Evolutionary conservation across 306 rosid genomes (phyloP).

Genomic region (Castanea mollissima): DNA sequence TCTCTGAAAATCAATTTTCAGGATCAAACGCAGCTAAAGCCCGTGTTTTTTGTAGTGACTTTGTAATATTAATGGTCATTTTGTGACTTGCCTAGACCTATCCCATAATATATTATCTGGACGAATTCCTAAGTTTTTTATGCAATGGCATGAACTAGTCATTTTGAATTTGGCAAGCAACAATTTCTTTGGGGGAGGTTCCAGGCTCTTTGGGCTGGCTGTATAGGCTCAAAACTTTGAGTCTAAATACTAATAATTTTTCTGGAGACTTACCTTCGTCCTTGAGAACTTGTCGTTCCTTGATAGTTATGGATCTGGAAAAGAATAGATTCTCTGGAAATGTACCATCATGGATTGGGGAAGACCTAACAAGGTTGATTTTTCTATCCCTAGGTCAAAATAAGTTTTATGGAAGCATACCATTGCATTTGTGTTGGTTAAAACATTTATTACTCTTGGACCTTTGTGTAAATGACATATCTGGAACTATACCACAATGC

Average conservation of each 20-base stretch:
- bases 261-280: neutral
- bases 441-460: conserved; percentile 2
- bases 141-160: neutral
- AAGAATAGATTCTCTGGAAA: conserved; percentile 23
- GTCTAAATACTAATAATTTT: neutral
- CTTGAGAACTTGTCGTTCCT: neutral
- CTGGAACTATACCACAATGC: neutral
- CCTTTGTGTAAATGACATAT: conserved; percentile 3
- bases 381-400: conserved; percentile 15
- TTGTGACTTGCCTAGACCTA: neutral
- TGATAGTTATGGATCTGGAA: conserved; percentile 24
- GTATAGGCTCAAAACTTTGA: neutral
- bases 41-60: too few species aligned
- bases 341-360: conserved; percentile 27
- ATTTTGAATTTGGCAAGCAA: neutral
- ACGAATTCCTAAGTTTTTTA: neutral
- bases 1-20: neutral
- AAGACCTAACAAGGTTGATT: neutral
- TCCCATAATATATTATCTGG: neutral
- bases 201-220: neutral
- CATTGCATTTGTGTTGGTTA: conserved; percentile 2
- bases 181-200: neutral
- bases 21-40: neutral
- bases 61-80: neutral
- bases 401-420: conserved; percentile 17